Evolutionary conservation across 805 yeast species (phyloP), one percentile per base, ranked within the genome.

Genomic region (Hanseniaspora valbyensis): DNA sequence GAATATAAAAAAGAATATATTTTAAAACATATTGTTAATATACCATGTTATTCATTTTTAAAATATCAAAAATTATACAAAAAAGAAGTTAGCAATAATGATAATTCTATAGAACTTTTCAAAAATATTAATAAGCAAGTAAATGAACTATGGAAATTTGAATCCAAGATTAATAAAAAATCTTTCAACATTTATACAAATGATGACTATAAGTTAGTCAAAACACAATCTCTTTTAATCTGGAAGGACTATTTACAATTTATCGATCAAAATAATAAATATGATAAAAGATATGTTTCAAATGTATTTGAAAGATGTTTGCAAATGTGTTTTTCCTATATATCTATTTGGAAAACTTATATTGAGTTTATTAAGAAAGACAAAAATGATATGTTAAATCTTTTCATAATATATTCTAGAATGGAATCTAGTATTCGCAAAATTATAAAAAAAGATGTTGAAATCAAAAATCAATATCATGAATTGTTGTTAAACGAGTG

Each of bases 251-350:
- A 44, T n/a, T 45, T 45, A 8, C 8, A 19, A 6, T 38, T 28
- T 38, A 19, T 38, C 1, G 3, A 29, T 1, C n/a, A 29, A 16
- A 45, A 38, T n/a, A 10, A 29, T 4, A 10, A 28, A 10, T 28
- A 36, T 21, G 18, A 22, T 7, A 8, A 19, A 12, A 7, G 16
- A 2, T 38, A 29, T 16, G 37, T 45, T 3, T 28, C 29, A 18
- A 29, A 33, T n/a, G 21, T 39, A 14, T 45, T 45, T 45, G 50
- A 45, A 45, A 37, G 50, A 29, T 45, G 32, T 18, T n/a, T 45
- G 13, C 16, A 16, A 13, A 45, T 45, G 16, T 33, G 42, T 2
- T 32, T 38, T 3, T 45, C 43, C 1, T 46, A 46, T 32, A 22
- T 46, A 16, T 38, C 41, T 21, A 34, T 46, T 30, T 46, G 50